Percentiles rank a stretch among this genome's conserved stretches.
Evolutionary conservation across 179 eudicot species (phyloP).

Genomic region (Pouteria campechiana): DNA sequence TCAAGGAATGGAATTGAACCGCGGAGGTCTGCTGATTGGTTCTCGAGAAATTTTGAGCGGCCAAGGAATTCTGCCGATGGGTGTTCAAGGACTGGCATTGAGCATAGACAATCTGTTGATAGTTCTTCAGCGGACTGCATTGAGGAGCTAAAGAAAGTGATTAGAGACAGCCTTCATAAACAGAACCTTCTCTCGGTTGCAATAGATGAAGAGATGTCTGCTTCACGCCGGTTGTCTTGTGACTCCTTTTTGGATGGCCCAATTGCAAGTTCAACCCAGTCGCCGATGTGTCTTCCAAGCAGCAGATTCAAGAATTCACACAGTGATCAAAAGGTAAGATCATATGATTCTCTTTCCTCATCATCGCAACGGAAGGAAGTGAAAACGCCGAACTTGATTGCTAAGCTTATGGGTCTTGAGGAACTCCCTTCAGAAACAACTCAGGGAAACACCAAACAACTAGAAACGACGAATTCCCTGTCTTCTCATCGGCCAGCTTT

Average conservation of each 20-base stretch:
- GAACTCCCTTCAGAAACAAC: slow-evolving; percentile 20
- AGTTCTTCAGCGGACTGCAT: slow-evolving; percentile 34
- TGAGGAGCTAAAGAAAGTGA: slow-evolving; percentile 51
- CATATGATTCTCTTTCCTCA: slow-evolving; percentile 34
- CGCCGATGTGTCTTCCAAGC: no score
- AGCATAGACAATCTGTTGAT: slow-evolving; percentile 26
- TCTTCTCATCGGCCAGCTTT: slow-evolving; percentile 23
- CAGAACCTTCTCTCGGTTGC: slow-evolving; percentile 42
- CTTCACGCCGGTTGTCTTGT: slow-evolving; percentile 5
- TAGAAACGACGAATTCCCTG: slow-evolving; percentile 12
- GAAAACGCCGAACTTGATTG: slow-evolving; percentile 45
- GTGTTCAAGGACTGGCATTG: slow-evolving; percentile 33
- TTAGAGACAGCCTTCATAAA: slow-evolving; percentile 55
- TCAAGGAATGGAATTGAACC: no score
- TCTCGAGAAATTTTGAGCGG: no score
- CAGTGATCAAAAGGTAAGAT: no score
- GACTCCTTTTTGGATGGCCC: slow-evolving; percentile 31
- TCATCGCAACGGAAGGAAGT: slow-evolving; percentile 25
- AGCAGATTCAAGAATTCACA: no score
- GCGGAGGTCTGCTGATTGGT: no score
- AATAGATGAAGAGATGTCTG: slow-evolving; percentile 11
- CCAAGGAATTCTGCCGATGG: slow-evolving; percentile 31
- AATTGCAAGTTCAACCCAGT: slow-evolving; percentile 63
- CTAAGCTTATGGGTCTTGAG: slow-evolving; percentile 86
- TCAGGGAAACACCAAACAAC: slow-evolving; percentile 20